Percentiles rank a stretch among this genome's conserved stretches.
Evolutionary conservation across 176 grass and related monocot genomes (phyloP).

Genomic region (Lolium multiflorum): DNA sequence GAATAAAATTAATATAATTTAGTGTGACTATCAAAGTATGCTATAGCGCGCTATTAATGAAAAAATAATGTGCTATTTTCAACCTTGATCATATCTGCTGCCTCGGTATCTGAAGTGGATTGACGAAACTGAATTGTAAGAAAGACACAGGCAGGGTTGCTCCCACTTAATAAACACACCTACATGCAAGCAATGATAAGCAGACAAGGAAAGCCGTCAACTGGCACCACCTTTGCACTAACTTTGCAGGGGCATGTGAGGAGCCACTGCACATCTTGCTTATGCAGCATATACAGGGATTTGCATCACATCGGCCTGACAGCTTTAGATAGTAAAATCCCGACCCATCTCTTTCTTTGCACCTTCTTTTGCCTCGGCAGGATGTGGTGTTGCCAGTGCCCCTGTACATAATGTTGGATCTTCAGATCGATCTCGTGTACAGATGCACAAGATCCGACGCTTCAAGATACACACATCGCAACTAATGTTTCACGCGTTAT

Average conservation of each 20-base stretch:
- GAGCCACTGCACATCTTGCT: background rate
- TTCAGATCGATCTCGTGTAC: background rate
- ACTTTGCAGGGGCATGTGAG: slow-evolving; percentile 6
- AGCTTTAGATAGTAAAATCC: background rate
- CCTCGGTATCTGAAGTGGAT: too few species aligned
- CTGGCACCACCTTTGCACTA: background rate
- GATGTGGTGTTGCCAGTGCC: background rate
- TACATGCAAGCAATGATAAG: background rate
- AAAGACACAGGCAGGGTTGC: too few species aligned
- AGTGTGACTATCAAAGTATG: too few species aligned
- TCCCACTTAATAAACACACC: too few species aligned
- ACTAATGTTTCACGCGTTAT: too few species aligned
- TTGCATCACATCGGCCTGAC: background rate
- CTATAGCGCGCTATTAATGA: too few species aligned
- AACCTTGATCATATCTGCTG: too few species aligned
- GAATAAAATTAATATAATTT: too few species aligned
- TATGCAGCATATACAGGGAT: background rate
- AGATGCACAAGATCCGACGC: background rate
- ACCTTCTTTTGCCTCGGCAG: background rate
- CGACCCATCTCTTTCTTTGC: background rate
- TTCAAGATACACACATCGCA: background rate
- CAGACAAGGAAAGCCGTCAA: background rate
- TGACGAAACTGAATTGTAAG: too few species aligned
- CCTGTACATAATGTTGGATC: background rate
- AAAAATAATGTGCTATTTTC: too few species aligned